Evolutionary conservation across 1,284 basidiomycete genomes (phyloP), one percentile per base, ranked within the genome.

Genomic region (Coriolopsis trogii): DNA sequence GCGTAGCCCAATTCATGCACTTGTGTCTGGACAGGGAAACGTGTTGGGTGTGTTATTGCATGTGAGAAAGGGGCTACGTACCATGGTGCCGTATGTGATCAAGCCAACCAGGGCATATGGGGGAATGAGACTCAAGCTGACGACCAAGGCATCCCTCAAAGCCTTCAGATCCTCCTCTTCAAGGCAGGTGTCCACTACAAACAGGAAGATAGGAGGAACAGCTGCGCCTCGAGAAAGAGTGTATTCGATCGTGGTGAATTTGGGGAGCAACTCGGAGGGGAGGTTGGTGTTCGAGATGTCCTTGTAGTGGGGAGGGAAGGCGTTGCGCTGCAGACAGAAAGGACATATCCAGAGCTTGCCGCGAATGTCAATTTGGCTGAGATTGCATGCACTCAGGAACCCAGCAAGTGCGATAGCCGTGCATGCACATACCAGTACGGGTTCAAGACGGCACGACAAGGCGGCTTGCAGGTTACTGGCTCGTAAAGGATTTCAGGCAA

Each of bases 321-420:
- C 88, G 71, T 98, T 99, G 56, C 96, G 88, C 47, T 93, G 90
- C 51, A 98, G 79, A 75, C 96, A 99, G 78, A 99, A 99, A 3
- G 96, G 96, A 69, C 96, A 99, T 65, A 99, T 98, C 96, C 96
- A 99, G 50, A 99, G 85, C 75, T 98, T 99, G 60, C 93, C 95
- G 62, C 97, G 87, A 54, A 98, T 93, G 73, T 99, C 96, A 70
- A 99, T 95, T 79, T 98, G 96, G 73, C 96, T 97, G 62, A 62
- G 23, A n/a, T 12, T 25, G 34, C 44, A 29, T 29, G 16, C 18
- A 29, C 33, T 20, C 16, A 37, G 33, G 34, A 15, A 21, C 13
- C n/a, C 16, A 8, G 25, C n/a, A n/a, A n/a, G n/a, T n/a, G 24
- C 33, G 12, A 12, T 8, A 29, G 8, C 15, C 20, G 29, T 20